phyloP scores from a whole-genome alignment of 2,329 filamentous ascomycete genomes.

The Calonectria pseudoreteaudii region DNA sequence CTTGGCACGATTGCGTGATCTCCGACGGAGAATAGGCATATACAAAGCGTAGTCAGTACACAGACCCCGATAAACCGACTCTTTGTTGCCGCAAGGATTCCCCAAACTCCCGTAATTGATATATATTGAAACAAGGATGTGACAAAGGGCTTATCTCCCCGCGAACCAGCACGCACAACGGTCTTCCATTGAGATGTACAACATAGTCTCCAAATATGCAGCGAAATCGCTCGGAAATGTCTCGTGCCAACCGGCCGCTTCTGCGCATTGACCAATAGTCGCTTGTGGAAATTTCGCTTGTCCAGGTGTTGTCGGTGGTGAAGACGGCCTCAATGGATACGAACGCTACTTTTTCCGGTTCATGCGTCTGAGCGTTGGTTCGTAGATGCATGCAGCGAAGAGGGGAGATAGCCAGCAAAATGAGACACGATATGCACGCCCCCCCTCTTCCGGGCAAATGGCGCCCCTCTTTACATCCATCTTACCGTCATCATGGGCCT shows the following conservation, averaged over 20 bases:
- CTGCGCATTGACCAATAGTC: slow-evolving; percentile 7
- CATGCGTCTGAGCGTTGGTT: slow-evolving; percentile 18
- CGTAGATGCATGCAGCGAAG: background rate
- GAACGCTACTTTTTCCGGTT: slow-evolving; percentile 19
- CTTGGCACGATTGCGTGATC: background rate
- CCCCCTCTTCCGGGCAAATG: background rate
- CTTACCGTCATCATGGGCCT: background rate
- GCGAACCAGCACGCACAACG: background rate
- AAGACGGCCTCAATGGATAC: slow-evolving; percentile 17
- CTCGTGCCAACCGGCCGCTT: background rate
- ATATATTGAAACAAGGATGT: background rate
- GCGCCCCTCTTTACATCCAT: background rate
- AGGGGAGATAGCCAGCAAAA: background rate
- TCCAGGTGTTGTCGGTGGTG: slow-evolving; percentile 15
- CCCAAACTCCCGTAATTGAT: background rate
- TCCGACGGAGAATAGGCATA: background rate
- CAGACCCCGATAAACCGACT: background rate
- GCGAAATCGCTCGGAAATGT: background rate
- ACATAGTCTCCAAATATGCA: background rate
- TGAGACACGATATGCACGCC: slow-evolving; percentile 20
- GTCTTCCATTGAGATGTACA: background rate
- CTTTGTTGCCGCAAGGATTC: background rate
- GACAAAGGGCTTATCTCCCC: background rate
- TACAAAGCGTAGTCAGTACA: too few relatives aligned
- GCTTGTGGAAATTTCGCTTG: slow-evolving; percentile 34